Base-by-base conservation (phyloP, 495 filamentous ascomycete genomes). In the Mycothermus thermophilus region DNA sequence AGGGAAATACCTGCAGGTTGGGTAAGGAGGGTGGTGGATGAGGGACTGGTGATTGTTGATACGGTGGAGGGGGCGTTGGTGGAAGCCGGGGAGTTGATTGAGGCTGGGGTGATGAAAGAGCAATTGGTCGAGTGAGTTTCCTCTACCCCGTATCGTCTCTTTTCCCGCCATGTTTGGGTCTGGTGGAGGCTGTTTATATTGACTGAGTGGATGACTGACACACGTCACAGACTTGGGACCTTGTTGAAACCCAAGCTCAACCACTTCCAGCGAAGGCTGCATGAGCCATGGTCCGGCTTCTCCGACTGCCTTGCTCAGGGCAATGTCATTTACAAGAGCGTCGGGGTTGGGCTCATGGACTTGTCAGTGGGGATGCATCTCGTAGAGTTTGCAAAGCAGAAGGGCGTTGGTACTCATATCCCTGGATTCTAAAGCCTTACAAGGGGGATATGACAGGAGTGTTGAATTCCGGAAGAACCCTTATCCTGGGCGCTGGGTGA, bases 21-120 rank as follows among this genome's bases (percentile, higher is more conserved):
- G 23, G 58, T 97, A 3, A 51, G 58, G 6, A 75, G 81, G 44
- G 83, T 83, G 5, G 73, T 81, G 2, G 67, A 63, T 30, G 46
- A 55, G 12, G 83, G 82, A 0, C 78, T 80, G 1, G 63, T 90
- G 20, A 64, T 23, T 11, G 44, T 32, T 45, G 38, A 55, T 33
- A 51, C 44, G 7, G 15, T 38, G 8, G 71, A 80, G 46, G 81
- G 83, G 4, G 84, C 82, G 35, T 46, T 95, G 41, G 74, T 77
- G 46, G 85, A 95, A 49, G 80, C 88, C 0, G 90, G 90, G 4
- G 90, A 97, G 63, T 61, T 97, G 34, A 79, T 88, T 18, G 74
- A 83, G 46, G 83, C 83, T 0, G 80, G 71, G 0, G 56, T 96
- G 19, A 58, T 61, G 27, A 67, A 77, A 0, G 65, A 72, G 18